Evolutionary conservation across 306 rosid species (phyloP), one percentile per base, ranked within the genome.

Genomic region (Calophaca sinica): DNA sequence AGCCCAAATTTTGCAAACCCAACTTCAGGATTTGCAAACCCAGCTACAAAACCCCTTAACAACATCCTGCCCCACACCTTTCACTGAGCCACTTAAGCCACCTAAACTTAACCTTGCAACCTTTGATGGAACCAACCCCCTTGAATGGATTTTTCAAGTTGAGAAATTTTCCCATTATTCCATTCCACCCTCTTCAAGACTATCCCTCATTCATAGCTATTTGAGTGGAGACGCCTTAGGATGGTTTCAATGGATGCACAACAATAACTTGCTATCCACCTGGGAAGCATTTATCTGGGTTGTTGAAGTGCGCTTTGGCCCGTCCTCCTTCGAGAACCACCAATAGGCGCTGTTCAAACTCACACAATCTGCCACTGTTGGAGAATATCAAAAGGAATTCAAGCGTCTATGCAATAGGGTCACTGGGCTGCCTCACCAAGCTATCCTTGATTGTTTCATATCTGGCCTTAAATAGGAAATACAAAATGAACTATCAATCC

Each of bases 391-490:
- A 11, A 0, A 1, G 3, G 52, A 48, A 7, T 10, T 48, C 11
- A 15, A 48, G 5, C 4, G 2, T 0, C 0, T 48, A 0, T 48
- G 14, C 4, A 48, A 48, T 1, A 3, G 15, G 1, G 15, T 48
- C 1, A 1, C 0, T 2, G 52, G 5, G 0, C 15, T 48, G 0
- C 3, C n/a, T 2, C n/a, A 1, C 4, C 1, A 2, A 9, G 6
- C 52, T 12, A 2, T 48, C 0, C 14, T 48, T 11, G 0, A 48
- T 48, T 48, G 52, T 48, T 11, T 75, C 59, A 26, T 53, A 3
- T 53, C 26, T 0, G 10, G 89, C 69, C 77, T 78, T 32, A 14
- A 1, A 1, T 1, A 0, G 6, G 44, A 39, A 39, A 39, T 39
- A 2, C 44, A 6, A 6, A 3, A 6, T 39, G 44, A 39, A 39